Base-by-base conservation (phyloP, 805 yeast genomes). In the Candida nitratophila region DNA sequence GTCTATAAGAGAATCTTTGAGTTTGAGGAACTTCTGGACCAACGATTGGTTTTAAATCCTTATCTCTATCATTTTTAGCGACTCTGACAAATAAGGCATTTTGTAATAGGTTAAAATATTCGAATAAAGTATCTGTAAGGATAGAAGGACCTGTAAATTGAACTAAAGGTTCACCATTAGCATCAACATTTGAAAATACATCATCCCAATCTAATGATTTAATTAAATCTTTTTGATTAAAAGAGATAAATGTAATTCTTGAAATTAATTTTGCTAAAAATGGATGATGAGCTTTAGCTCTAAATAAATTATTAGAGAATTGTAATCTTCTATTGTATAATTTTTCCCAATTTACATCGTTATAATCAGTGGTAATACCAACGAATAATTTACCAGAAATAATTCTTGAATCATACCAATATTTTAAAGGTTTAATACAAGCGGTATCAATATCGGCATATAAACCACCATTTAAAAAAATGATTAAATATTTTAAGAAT, bases 361-460 rank as follows among this genome's bases (percentile, higher is more conserved):
- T 55, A 45, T 51, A 55, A 39, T 55, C 59, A 12, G 46, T 49
- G 16, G 50, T 42, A 16, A 54, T 37, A 12, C 59, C 59, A 8
- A 54, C 51, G 27, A 52, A 26, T 24, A 54, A 35, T 35, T 43
- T 51, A 22, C 47, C 46, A 14, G 48, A 44, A 12, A 44, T 44
- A 10, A 53, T 32, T 26, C 44, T 39, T 15, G 53, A 46, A 20
- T 50, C 51, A 36, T 50, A 49, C 59, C 67, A 63, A 44, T 40
- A 53, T 47, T 49, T 55, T 19, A 63, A 43, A 1, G 81, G 81
- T 46, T 71, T 77, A 42, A 73, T 65, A 22, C 79, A 73, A 46
- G 63, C 65, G 0, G 83, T 78, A 55, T 79, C 85, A 31, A 78
- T 74, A 55, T 79, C 84, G 3, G 82, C 73, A 52, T 79, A 79